These are phyloP conservation scores for Excoecaria agallocha DNA, from an alignment of 345 rosid species.

Conservation along the genomic window DNA sequence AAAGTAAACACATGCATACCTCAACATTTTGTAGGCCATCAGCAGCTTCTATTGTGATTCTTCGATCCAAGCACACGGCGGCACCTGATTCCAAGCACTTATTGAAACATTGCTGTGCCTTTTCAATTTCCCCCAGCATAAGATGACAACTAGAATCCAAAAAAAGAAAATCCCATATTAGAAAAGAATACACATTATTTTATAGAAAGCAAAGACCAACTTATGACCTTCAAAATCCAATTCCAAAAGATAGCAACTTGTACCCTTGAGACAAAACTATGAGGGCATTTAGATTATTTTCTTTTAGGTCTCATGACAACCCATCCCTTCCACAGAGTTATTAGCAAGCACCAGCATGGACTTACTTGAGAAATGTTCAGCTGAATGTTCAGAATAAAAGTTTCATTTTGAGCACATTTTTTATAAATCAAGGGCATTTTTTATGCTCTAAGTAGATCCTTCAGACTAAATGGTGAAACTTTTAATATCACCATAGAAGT, in stretches of 20 bases:
- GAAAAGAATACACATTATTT: not conserved
- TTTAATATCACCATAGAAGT: not conserved
- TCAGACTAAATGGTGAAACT: not conserved
- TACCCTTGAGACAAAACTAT: not conserved
- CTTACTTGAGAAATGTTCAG: not conserved
- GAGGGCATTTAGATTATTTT: not conserved
- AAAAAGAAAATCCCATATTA: not conserved
- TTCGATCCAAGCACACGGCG: slow-evolving; percentile 80
- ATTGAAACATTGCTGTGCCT: slow-evolving; percentile 54
- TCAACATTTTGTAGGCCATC: slow-evolving; percentile 76
- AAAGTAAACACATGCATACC: slow-evolving; percentile 39
- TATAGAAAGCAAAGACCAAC: not conserved
- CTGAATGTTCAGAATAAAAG: not conserved
- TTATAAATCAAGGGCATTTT: not conserved
- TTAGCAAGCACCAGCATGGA: slow-evolving; percentile 7
- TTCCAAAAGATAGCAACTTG: not conserved
- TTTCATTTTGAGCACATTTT: not conserved
- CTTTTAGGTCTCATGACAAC: not conserved
- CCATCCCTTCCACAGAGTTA: not conserved
- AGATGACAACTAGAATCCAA: slow-evolving; percentile 72
- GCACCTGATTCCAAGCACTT: slow-evolving; percentile 63
- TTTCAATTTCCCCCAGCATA: slow-evolving; percentile 71
- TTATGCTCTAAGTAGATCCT: not conserved
- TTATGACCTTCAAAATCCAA: not conserved
- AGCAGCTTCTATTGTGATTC: slow-evolving; percentile 80